Evolutionary conservation across 805 yeast genomes (phyloP).

Genomic region (Kluyveromyces lactis): DNA sequence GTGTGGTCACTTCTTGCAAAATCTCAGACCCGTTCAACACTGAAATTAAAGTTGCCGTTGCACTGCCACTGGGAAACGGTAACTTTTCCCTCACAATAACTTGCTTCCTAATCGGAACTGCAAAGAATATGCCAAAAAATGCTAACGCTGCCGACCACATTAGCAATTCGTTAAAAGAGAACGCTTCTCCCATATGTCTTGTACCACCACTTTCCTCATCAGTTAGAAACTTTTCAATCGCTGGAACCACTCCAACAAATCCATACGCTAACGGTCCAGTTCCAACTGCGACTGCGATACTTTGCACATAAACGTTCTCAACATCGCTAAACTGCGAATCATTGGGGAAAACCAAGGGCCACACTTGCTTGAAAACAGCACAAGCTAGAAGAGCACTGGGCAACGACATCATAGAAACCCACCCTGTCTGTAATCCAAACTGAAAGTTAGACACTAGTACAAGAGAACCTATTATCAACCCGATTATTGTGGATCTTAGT

Average conservation of each 20-base stretch:
- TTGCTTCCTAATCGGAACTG: constrained; percentile 78
- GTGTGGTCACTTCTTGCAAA: constrained; percentile 26
- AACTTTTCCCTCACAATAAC: constrained; percentile 82
- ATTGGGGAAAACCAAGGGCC: constrained; percentile 25
- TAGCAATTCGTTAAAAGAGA: constrained; percentile 46
- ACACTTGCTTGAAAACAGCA: constrained; percentile 62
- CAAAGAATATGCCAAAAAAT: constrained; percentile 92
- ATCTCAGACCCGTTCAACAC: constrained; percentile 72
- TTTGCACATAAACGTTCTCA: constrained; percentile 89
- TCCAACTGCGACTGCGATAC: constrained; percentile 93
- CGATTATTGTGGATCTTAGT: constrained; percentile 62
- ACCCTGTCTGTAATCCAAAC: constrained; percentile 94
- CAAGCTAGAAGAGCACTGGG: constrained; percentile 88
- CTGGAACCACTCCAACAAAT: constrained; percentile 91
- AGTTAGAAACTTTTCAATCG: constrained; percentile 81
- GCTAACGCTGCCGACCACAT: constrained; percentile 85
- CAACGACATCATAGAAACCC: constrained; percentile 98
- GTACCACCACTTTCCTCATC: constrained; percentile 62
- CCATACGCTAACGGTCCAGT: constrained; percentile 97
- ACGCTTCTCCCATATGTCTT: constrained; percentile 24
- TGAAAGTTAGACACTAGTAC: constrained; percentile 88
- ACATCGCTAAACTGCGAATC: constrained; percentile 62
- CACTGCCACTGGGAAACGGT: constrained; percentile 91
- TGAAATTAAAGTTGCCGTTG: constrained; percentile 87
- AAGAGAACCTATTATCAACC: constrained; percentile 77